A percentile compares a stretch with the other conserved stretches of the same genome.
Evolutionary conservation across 257 asterid species (phyloP).

Genomic region (Jasminum sambac): DNA sequence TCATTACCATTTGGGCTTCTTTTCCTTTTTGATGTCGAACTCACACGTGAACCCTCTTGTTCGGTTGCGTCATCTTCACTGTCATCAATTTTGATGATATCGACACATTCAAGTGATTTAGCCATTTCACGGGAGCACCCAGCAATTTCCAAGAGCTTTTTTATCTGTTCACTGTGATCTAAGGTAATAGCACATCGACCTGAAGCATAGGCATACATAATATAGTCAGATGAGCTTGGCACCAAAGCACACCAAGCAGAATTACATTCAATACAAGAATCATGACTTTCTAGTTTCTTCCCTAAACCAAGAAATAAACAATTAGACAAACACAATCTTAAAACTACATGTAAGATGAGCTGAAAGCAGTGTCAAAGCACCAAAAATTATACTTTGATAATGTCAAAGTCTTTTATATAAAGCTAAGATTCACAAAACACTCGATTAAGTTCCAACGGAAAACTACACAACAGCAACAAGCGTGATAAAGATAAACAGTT

Average conservation of each 20-base stretch:
- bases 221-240: neutral
- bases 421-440: neutral
- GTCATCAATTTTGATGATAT: slow-evolving; percentile 23
- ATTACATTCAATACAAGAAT: neutral
- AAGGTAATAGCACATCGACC: slow-evolving; percentile 7
- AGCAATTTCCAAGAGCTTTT: neutral
- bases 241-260: neutral
- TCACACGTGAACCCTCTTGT: neutral
- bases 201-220: slow-evolving; percentile 20
- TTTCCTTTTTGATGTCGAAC: slow-evolving; percentile 14
- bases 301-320: neutral
- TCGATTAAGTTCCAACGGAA: neutral
- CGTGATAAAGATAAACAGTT: no score
- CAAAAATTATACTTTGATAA: no score
- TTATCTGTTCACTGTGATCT: neutral
- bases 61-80: slow-evolving; percentile 10
- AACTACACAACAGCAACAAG: neutral
- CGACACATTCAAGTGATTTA: slow-evolving; percentile 5
- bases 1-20: neutral
- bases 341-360: neutral
- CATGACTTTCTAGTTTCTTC: neutral
- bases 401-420: neutral
- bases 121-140: neutral
- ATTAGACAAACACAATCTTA: neutral
- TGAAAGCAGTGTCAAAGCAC: neutral